Conservation (phyloP, 1,139 yeast genomes). For the Tardiomyces depauwii region DNA sequence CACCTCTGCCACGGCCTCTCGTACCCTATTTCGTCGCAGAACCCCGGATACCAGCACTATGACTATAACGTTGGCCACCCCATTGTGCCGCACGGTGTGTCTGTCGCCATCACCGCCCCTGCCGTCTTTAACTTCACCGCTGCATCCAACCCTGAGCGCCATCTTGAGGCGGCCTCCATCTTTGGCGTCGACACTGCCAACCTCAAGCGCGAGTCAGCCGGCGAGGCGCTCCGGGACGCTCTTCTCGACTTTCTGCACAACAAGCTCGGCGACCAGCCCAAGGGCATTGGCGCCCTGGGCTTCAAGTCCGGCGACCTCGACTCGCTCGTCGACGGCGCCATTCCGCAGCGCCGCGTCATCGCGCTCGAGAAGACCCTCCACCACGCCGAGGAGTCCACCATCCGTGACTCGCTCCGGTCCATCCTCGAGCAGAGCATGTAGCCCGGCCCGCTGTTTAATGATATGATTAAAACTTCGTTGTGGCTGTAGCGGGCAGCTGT, state of each 20-base stretch:
- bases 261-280: conserved; percentile 26
- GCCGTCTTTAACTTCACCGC: conserved; percentile 31
- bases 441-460: no score
- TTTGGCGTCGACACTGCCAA: conserved; percentile 29
- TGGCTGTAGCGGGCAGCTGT: no score
- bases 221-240: conserved; percentile 28
- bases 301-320: conserved; percentile 24
- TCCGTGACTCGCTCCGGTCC: conserved; percentile 3
- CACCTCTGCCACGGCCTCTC: conserved; percentile 32
- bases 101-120: conserved; percentile 32
- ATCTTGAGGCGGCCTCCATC: conserved; percentile 27
- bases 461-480: no score
- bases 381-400: conserved; percentile 3
- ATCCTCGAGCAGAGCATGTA: conserved; percentile 7
- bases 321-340: conserved; percentile 28
- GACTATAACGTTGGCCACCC: conserved; percentile 30
- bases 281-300: conserved; percentile 27
- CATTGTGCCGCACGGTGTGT: conserved; percentile 32
- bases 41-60: conserved; percentile 27
- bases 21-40: conserved; percentile 30
- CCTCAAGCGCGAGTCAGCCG: conserved; percentile 29
- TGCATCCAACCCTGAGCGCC: conserved; percentile 31
- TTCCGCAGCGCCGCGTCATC: conserved; percentile 31
- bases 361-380: conserved; percentile 9
- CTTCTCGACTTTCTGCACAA: conserved; percentile 25